Evolutionary conservation across 1,284 basidiomycete genomes (phyloP), one percentile per base, ranked within the genome.

Genomic region (Ceratobasidium sp.): DNA sequence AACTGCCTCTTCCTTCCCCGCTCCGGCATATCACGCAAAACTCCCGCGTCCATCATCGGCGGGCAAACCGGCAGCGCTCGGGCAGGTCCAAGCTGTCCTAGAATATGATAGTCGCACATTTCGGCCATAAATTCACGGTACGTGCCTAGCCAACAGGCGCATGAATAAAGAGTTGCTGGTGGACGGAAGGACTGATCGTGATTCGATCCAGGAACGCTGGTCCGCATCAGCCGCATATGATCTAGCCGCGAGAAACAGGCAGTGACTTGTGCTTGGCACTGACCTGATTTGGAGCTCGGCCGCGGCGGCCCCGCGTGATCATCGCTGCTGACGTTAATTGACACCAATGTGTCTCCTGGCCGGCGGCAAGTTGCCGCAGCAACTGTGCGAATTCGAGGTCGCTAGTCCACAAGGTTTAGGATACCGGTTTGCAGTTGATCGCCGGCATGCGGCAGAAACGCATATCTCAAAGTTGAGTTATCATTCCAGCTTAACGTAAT

Each of bases 361-460:
- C 59, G 59, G 59, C 59, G 59, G 59, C 59, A 61, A 19, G 13
- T 3, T 61, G 13, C 59, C 59, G 59, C 34, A 22, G 37, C 59
- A 15, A 43, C 19, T 37, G 59, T 29, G 34, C 32, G 13, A 32
- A 22, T 22, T 43, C 59, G 34, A 40, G 32, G n/a, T 61, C 19
- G 37, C 7, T 43, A 37, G 2, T 40, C 2, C 4, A 1, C 17
- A 9, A 17, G 6, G 34, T 13, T 22, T 61, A 61, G 19, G 15
- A 43, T 11, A 61, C 37, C 59, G 37, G 19, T 17, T 19, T 61
- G 37, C 37, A 43, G 34, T n/a, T 61, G 59, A 61, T 61, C 59
- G 29, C 59, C 59, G 59, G 59, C 37, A 40, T 37, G 29, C 17
- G 34, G 17, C 17, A 11, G 44, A 46, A 11, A 40, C 32, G 37